These are phyloP conservation scores for Fusarium floridanum DNA, from an alignment of 2,329 filamentous ascomycete species.

Conservation along the genomic window DNA sequence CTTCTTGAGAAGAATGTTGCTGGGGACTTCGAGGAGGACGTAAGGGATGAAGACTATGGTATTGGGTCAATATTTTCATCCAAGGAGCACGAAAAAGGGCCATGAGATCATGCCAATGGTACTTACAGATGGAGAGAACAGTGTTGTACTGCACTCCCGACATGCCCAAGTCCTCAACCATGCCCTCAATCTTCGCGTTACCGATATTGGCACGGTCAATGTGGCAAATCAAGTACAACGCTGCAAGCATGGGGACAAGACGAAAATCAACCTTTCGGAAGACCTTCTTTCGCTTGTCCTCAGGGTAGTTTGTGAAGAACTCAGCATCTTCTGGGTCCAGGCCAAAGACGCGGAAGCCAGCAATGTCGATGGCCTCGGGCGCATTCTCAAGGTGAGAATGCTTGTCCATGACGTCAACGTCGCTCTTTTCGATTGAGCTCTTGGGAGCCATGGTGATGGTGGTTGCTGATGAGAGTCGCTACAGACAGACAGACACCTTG, in stretches of 20 bases:
- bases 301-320: conserved; percentile 39
- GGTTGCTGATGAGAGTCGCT: not conserved
- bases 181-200: conserved; percentile 64
- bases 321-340: conserved; percentile 40
- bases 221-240: conserved; percentile 68
- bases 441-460: conserved; percentile 29
- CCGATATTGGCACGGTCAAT: conserved; percentile 66
- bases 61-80: not conserved
- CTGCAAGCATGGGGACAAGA: conserved; percentile 63
- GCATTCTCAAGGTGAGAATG: conserved; percentile 31
- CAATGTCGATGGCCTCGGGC: conserved; percentile 37
- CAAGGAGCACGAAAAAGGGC: not conserved
- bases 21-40: conserved; percentile 43
- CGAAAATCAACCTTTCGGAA: conserved; percentile 52
- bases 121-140: conserved; percentile 69
- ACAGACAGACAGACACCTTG: not conserved
- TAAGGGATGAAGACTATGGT: conserved; percentile 40
- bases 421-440: conserved; percentile 42
- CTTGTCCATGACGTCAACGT: conserved; percentile 35
- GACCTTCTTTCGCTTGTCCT: conserved; percentile 40
- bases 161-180: conserved; percentile 59
- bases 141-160: conserved; percentile 71
- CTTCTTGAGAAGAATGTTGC: conserved; percentile 46
- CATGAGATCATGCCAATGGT: conserved; percentile 54
- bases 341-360: conserved; percentile 38